Evolutionary conservation across 768 basidiomycete species (phyloP), one percentile per base, ranked within the genome.

Genomic region (Russula compacta): DNA sequence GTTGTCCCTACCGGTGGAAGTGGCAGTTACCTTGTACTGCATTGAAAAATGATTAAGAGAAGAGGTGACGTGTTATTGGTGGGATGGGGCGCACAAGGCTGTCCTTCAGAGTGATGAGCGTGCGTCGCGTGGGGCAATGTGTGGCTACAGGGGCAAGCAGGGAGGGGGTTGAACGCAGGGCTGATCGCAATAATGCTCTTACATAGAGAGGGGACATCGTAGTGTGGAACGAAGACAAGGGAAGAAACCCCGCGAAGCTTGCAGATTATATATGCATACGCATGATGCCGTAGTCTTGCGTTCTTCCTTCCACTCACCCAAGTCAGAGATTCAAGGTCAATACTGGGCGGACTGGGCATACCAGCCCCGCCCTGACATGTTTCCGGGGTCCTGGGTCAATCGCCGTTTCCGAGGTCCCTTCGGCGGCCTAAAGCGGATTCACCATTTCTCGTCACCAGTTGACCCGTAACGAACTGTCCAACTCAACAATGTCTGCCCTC

Each of bases 401-500:
- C 1, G 2, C 15, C 7, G 43, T 46, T 42, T 57, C 42, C 36
- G 61, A 52, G 56, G 56, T 35, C 60, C 21, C 53, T 7, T n/a
- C 6, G 17, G 3, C 50, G 14, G 29, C 32, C 17, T 2, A 29
- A 29, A 19, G 24, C n/a, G 17, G 36, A 29, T 29, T 29, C 24
- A 29, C 24, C 24, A 29, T 29, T n/a, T 29, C 33, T 11, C 17
- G 17, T 42, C 12, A 10, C 12, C n/a, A n/a, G 19, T 29, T 29
- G 24, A 29, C 24, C 40, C 35, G 12, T 29, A 21, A 38, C 43
- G 9, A 52, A 50, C 54, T 14, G 39, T 17, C 43, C 19, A 7
- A 7, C 50, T 29, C 24, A 71, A 75, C 76, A 70, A 91, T 91
- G 89, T 84, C 87, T 76, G 82, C 84, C 56, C 78, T 91, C 68